Conservation (phyloP, 176 grass and related monocot species). For the Paspalum vaginatum region DNA sequence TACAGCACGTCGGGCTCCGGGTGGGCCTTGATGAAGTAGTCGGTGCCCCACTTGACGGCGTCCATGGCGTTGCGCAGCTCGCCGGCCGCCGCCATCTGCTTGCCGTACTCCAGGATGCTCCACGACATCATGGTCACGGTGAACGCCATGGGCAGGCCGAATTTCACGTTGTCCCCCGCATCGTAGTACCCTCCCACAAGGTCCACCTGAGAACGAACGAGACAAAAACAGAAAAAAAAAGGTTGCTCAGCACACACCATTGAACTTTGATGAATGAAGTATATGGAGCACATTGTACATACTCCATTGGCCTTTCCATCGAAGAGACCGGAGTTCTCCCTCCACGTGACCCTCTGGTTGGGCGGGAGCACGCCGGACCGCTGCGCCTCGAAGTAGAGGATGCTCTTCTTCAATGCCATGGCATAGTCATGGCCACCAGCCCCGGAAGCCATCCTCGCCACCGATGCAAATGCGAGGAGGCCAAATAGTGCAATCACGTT, state of each 20-base stretch:
- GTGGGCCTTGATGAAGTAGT: slow-evolving; percentile 98
- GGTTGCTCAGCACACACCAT: not conserved
- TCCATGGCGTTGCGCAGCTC: slow-evolving; percentile 89
- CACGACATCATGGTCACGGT: slow-evolving; percentile 98
- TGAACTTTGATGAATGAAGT: slow-evolving; percentile 2
- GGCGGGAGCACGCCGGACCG: slow-evolving; percentile 75
- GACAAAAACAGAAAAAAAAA: not conserved
- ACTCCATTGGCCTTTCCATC: slow-evolving; percentile 91
- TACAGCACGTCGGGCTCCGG: slow-evolving; percentile 85
- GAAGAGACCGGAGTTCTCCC: slow-evolving; percentile 76
- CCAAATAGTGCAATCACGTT: not conserved
- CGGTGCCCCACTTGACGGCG: slow-evolving; percentile 91
- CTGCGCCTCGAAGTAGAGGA: slow-evolving; percentile 94
- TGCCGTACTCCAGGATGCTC: slow-evolving; percentile 87
- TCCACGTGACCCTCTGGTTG: slow-evolving; percentile 79
- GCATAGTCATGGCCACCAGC: slow-evolving; percentile 68
- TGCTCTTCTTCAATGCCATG: slow-evolving; percentile 78
- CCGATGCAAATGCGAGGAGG: slow-evolving; percentile 31
- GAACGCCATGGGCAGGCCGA: slow-evolving; percentile 92
- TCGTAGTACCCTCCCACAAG: slow-evolving; percentile 95
- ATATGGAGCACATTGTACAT: slow-evolving; percentile 7
- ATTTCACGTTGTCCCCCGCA: slow-evolving; percentile 93
- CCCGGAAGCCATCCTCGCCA: slow-evolving; percentile 32
- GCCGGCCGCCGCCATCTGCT: slow-evolving; percentile 68
- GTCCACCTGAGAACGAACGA: slow-evolving; percentile 53